Percentiles rank a stretch among this genome's conserved stretches.
Conservation (phyloP, 257 asterid species). For the Galeopsis tetrahit region DNA sequence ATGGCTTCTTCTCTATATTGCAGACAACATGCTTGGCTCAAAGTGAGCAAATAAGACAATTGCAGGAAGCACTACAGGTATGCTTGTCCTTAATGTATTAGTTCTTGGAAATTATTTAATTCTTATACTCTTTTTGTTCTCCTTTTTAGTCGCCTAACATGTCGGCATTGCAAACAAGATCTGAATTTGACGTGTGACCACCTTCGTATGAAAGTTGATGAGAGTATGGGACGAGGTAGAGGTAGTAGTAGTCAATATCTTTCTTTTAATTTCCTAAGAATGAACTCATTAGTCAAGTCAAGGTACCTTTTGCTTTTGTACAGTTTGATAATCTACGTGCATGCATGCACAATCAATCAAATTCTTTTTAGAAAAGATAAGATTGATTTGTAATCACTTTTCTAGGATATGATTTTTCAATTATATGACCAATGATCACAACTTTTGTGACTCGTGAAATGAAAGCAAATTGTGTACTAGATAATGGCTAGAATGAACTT, state of each 20-base stretch:
- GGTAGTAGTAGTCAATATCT: no score
- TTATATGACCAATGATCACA: background rate
- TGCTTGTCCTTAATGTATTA: no score
- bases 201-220: no score
- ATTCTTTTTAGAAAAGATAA: background rate
- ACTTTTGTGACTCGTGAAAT: background rate
- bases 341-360: background rate
- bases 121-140: no score
- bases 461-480: background rate
- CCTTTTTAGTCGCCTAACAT: no score
- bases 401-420: background rate
- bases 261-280: background rate
- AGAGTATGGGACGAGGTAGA: no score
- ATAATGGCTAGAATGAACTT: no score
- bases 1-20: conserved; percentile 19
- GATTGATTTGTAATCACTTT: background rate
- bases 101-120: no score
- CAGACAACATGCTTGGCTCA: conserved; percentile 77
- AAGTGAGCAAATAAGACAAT: conserved; percentile 63
- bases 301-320: background rate
- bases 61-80: conserved; percentile 47
- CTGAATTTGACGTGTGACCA: no score
- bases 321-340: background rate
- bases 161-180: no score
- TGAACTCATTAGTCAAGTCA: background rate